These are phyloP conservation scores for Kodamaea sagamina DNA, from an alignment of 805 yeast genomes.

Conservation along the genomic window DNA sequence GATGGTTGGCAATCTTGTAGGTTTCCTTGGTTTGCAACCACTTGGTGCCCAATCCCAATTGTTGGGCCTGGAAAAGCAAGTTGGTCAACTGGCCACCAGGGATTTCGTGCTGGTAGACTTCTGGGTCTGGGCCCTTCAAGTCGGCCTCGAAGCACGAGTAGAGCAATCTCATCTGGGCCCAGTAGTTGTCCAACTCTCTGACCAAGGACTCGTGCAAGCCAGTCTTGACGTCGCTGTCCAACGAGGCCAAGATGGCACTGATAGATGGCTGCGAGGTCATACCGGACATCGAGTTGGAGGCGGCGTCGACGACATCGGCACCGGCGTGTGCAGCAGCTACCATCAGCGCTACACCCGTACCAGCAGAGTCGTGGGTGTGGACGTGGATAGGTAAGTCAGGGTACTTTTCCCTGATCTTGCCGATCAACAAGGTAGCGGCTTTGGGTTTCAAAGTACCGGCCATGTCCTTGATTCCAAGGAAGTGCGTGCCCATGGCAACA, in stretches of 20 bases:
- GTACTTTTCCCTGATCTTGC: slow-evolving; percentile 78
- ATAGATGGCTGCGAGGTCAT: slow-evolving; percentile 98
- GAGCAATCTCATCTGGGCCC: slow-evolving; percentile 98
- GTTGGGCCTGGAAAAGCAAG: slow-evolving; percentile 98
- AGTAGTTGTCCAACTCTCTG: slow-evolving; percentile 86
- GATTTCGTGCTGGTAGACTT: slow-evolving; percentile 96
- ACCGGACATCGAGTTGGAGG: slow-evolving; percentile 96
- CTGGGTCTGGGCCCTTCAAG: slow-evolving; percentile 99
- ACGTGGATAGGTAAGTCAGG: slow-evolving; percentile 97
- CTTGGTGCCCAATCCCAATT: slow-evolving; percentile 94
- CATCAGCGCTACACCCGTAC: slow-evolving; percentile 98
- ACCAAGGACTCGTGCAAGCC: slow-evolving; percentile 68
- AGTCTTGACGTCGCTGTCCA: slow-evolving; percentile 82
- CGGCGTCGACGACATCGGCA: slow-evolving; percentile 97
- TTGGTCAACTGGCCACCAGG: slow-evolving; percentile 99
- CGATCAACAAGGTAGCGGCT: slow-evolving; percentile 82
- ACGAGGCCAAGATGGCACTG: slow-evolving; percentile 87
- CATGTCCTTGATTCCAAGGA: slow-evolving; percentile 98
- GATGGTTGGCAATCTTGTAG: slow-evolving; percentile 84
- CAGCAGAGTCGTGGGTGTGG: slow-evolving; percentile 99
- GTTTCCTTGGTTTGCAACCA: slow-evolving; percentile 97
- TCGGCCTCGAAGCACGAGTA: slow-evolving; percentile 98
- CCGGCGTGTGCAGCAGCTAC: slow-evolving; percentile 93
- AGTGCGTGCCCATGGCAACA: slow-evolving; percentile 93
- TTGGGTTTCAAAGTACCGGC: slow-evolving; percentile 98